phyloP scores from a whole-genome alignment of 129 eudicot genomes.

The Artemisia tridentata region DNA sequence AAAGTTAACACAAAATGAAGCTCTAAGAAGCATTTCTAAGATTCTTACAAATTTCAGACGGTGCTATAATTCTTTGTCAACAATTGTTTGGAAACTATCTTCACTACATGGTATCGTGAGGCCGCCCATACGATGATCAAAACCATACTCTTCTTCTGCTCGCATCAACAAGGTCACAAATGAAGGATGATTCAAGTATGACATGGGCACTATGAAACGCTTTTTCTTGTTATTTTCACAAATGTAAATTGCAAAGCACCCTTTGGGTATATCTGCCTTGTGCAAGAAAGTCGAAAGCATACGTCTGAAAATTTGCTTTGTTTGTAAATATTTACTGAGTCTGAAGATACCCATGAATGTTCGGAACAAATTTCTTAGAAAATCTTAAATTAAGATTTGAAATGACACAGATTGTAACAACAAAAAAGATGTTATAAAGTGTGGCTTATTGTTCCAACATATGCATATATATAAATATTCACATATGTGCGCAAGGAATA shows the following conservation, averaged over 20 bases:
- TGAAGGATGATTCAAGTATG: constrained; percentile 25
- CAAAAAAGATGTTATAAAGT: too few relatives aligned
- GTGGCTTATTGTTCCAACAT: too few relatives aligned
- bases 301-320: constrained; percentile 13
- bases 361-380: not conserved
- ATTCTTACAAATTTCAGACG: not conserved
- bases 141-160: constrained; percentile 24
- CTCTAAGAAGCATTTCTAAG: not conserved
- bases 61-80: not conserved
- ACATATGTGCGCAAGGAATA: too few relatives aligned
- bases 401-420: too few relatives aligned
- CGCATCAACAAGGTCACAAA: constrained; percentile 11
- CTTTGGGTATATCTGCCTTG: constrained; percentile 46
- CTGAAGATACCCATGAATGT: not conserved
- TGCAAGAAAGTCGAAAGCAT: not conserved
- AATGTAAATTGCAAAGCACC: constrained; percentile 54
- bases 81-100: constrained; percentile 18
- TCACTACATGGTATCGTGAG: constrained; percentile 21
- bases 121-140: constrained; percentile 22
- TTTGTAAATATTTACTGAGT: not conserved
- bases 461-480: too few relatives aligned
- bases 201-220: constrained; percentile 46
- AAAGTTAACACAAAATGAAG: not conserved
- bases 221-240: constrained; percentile 51
- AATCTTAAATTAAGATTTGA: not conserved